Evolutionary conservation across 257 asterid genomes (phyloP), one percentile per base, ranked within the genome.

Genomic region (Anisodus acutangulus): DNA sequence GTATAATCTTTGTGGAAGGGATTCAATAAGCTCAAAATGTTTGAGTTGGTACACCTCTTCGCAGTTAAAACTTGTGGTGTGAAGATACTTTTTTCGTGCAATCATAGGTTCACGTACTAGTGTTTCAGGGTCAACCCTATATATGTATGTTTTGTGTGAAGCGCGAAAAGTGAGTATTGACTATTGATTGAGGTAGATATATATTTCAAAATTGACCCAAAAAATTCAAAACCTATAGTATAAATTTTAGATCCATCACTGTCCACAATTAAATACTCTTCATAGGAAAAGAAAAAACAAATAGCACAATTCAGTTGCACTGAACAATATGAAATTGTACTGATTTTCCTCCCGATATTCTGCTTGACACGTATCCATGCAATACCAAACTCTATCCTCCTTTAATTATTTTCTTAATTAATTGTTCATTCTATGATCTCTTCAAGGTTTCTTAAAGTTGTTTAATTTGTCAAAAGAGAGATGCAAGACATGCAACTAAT

Each of bases 311-410:
- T 19, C 37, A 17, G 16, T 45, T 39, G 53, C 55, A 70, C 6
- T 41, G 1, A 64, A 43, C 31, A 0, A 41, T 9, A 43, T 45
- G 59, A 47, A 47, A 47, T 47, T 74, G 6, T 74, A 43, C 58
- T 19, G 0, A 74, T 74, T 19, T 72, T 68, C 7, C 78, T 39
- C 54, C 54, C 45, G 12, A 49, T 74, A 19, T 3, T 71, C 57
- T 71, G 57, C 37, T 45, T 8, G 17, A 17, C 39, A 71, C 17
- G 55, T 71, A 43, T 19, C 79, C 58, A 71, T 71, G 79, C 79
- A 45, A 31, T 43, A 71, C 57, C 57, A 43, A 43, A 71, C 58
- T 17, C 57, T 71, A 43, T 43, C 17, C 79, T 71, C 57, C 31
- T 69, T 39, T 17, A 4, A n/a, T 19, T 41, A 17, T 71, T 67